Conservation (phyloP, 2,329 filamentous ascomycete genomes). For the Diaporthe vexans region DNA sequence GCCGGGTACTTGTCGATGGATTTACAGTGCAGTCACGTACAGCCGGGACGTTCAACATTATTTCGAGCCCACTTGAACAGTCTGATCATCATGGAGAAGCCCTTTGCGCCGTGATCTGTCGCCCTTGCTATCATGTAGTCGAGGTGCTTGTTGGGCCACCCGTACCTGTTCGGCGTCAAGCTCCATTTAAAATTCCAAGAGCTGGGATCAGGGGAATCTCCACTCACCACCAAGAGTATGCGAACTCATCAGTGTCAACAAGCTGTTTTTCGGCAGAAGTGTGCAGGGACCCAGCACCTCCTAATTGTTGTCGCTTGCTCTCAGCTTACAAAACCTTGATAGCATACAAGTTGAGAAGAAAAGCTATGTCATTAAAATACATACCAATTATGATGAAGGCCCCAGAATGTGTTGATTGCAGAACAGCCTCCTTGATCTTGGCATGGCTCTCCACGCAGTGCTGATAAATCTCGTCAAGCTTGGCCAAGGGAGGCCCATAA, state of each 20-base stretch:
- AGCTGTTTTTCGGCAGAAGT: background rate
- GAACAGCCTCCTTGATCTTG: background rate
- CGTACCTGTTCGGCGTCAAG: background rate
- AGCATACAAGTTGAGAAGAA: background rate
- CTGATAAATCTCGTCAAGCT: background rate
- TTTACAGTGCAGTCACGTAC: background rate
- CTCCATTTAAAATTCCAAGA: background rate
- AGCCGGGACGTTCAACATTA: background rate
- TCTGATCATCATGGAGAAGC: background rate
- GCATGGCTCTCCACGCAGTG: background rate
- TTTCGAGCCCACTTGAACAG: background rate
- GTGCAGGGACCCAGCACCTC: background rate
- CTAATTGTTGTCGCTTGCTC: background rate
- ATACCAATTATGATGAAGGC: background rate
- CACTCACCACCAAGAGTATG: slow-evolving; percentile 1
- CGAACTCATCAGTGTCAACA: background rate
- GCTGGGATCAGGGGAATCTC: background rate
- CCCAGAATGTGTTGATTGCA: background rate
- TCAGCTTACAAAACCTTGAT: background rate
- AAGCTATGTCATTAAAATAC: background rate
- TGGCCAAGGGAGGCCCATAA: background rate
- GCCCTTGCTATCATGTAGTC: background rate
- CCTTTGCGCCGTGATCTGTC: background rate
- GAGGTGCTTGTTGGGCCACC: background rate
- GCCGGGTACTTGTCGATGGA: background rate